Conservation (phyloP, 1,284 basidiomycete genomes). For the Omphalotus olearius region DNA sequence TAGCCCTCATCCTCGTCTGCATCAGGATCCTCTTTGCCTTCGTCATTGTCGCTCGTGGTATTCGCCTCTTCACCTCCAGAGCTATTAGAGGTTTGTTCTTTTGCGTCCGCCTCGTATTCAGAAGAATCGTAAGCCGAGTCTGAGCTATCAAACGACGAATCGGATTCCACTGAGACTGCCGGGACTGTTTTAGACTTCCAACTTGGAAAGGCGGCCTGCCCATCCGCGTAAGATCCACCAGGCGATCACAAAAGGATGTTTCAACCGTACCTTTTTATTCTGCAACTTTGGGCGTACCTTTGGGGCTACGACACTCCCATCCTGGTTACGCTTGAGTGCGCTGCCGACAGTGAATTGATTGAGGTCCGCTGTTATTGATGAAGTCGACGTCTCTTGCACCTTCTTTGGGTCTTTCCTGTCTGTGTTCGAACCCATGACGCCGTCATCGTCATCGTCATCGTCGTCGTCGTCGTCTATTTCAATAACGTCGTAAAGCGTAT, state of each 20-base stretch:
- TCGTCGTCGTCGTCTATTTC: conserved; percentile 15
- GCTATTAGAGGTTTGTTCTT: conserved; percentile 16
- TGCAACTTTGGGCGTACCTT: conserved; percentile 38
- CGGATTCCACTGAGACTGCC: conserved; percentile 34
- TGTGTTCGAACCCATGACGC: conserved; percentile 33
- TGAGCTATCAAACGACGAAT: conserved; percentile 72
- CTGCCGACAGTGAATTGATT: conserved; percentile 40
- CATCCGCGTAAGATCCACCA: background rate
- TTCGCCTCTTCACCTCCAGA: conserved; percentile 20
- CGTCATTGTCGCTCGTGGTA: conserved; percentile 25
- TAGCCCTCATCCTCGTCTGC: conserved; percentile 23
- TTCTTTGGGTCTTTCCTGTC: conserved; percentile 2
- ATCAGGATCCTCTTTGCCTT: conserved; percentile 21
- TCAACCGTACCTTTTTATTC: conserved; percentile 37
- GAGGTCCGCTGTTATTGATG: background rate
- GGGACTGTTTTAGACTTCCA: conserved; percentile 32
- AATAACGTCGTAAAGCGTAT: conserved; percentile 29
- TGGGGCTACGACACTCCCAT: conserved; percentile 50
- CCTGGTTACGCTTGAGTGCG: conserved; percentile 53
- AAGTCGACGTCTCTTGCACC: background rate
- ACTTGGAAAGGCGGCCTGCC: conserved; percentile 31
- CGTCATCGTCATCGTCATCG: conserved; percentile 29
- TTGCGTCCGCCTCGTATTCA: conserved; percentile 28
- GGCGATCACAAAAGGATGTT: background rate
- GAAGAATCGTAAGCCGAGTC: conserved; percentile 59